Evolutionary conservation across 129 eudicot genomes (phyloP).

Genomic region (Tagetes erecta): DNA sequence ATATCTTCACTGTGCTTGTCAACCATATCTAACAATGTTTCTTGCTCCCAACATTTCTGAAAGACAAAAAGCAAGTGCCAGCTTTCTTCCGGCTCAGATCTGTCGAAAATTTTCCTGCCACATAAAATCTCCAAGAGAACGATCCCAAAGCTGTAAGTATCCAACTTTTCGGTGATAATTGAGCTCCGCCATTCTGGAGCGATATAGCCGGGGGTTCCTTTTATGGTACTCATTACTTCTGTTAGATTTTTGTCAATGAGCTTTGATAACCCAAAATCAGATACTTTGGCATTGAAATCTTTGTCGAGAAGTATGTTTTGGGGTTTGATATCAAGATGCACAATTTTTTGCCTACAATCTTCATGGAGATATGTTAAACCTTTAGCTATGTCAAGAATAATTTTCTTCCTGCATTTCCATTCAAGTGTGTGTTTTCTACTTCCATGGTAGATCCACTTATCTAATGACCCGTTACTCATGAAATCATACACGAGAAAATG

Average conservation of each 20-base stretch:
- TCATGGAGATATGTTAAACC: conserved; percentile 55
- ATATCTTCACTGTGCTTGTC: conserved; percentile 23
- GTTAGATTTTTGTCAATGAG: conserved; percentile 36
- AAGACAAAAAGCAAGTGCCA: conserved; percentile 30
- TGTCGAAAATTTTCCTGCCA: conserved; percentile 38
- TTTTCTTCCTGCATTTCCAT: conserved; percentile 37
- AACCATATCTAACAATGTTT: conserved; percentile 28
- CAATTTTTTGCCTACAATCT: conserved; percentile 41
- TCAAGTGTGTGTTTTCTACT: conserved; percentile 13
- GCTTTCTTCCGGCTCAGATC: conserved; percentile 22
- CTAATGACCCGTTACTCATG: conserved; percentile 42
- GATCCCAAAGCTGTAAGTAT: conserved; percentile 42
- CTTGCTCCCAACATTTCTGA: conserved; percentile 29
- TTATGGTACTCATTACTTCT: conserved; percentile 30
- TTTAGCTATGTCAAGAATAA: conserved; percentile 40
- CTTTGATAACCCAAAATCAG: conserved; percentile 41
- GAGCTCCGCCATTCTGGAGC: conserved; percentile 36
- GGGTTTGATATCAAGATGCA: conserved; percentile 46
- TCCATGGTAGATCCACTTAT: conserved; percentile 40
- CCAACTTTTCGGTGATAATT: conserved; percentile 34
- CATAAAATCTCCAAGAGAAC: conserved; percentile 37
- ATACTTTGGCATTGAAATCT: conserved; percentile 36
- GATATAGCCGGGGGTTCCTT: conserved; percentile 40
- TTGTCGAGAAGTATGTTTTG: conserved; percentile 39
- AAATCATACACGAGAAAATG: conserved; percentile 38